Percentiles rank a stretch among this genome's conserved stretches.
phyloP scores from a whole-genome alignment of 176 grass and related monocot genomes.

The Tuctoria greenei region DNA sequence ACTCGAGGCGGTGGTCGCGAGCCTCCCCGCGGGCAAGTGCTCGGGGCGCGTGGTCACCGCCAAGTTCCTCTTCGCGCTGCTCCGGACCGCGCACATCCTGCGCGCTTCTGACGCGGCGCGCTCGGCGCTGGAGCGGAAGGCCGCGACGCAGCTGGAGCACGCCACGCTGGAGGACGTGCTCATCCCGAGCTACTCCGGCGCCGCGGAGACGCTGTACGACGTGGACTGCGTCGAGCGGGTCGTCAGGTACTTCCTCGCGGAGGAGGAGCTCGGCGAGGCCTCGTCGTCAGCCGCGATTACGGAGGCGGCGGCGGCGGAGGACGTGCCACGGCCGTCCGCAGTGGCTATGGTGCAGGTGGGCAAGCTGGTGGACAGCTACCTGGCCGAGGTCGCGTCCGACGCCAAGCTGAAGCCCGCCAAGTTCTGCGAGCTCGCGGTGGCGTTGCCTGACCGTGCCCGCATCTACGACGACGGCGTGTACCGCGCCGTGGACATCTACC shows the following conservation, averaged over 20 bases:
- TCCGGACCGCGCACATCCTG: constrained; percentile 75
- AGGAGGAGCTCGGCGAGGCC: constrained; percentile 25
- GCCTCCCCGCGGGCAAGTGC: constrained; percentile 44
- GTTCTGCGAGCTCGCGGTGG: constrained; percentile 71
- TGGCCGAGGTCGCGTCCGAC: constrained; percentile 78
- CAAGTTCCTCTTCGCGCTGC: constrained; percentile 67
- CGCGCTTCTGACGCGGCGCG: constrained; percentile 48
- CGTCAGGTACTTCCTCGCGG: constrained; percentile 58
- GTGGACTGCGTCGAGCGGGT: constrained; percentile 77
- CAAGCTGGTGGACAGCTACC: constrained; percentile 84
- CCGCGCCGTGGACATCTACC: constrained; percentile 84
- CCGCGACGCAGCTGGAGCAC: constrained; percentile 63
- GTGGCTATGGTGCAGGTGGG: constrained; percentile 56
- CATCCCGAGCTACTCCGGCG: constrained; percentile 79
- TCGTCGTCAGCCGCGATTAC: neutral
- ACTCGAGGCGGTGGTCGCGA: constrained; percentile 71
- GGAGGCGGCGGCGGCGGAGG: constrained; percentile 17
- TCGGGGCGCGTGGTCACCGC: constrained; percentile 55
- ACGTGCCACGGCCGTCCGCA: constrained; percentile 25
- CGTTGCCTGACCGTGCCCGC: constrained; percentile 69
- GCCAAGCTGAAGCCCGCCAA: constrained; percentile 71
- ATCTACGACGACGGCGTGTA: constrained; percentile 84
- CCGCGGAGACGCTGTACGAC: constrained; percentile 77
- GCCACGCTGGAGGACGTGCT: constrained; percentile 77
- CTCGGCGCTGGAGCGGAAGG: constrained; percentile 63